A percentile compares a stretch with the other conserved stretches of the same genome.
phyloP scores from a whole-genome alignment of 2,329 filamentous ascomycete genomes.

The Aspergillus pseudotamarii region DNA sequence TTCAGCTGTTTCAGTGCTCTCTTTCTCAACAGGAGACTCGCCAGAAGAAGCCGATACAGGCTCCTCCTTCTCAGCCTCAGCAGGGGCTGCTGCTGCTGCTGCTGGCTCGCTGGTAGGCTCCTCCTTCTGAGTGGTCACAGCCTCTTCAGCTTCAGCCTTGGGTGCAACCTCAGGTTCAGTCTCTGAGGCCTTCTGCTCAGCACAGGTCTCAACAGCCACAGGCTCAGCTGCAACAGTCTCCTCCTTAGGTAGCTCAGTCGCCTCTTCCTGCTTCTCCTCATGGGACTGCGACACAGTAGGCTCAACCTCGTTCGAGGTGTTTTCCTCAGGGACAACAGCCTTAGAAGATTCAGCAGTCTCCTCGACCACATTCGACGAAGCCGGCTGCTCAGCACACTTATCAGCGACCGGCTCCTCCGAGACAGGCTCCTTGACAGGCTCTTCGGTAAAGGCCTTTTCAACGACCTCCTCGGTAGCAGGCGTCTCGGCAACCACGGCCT shows the following conservation, averaged over 20 bases:
- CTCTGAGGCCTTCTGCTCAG: slow-evolving; percentile 9
- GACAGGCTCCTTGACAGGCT: slow-evolving; percentile 12
- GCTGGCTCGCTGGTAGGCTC: slow-evolving; percentile 6
- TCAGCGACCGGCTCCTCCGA: slow-evolving; percentile 10
- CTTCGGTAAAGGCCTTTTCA: slow-evolving; percentile 16
- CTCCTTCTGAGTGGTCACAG: slow-evolving; percentile 2
- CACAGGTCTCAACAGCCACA: slow-evolving; percentile 10
- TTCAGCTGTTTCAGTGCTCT: background rate
- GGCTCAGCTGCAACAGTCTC: slow-evolving; percentile 3
- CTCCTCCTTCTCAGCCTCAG: slow-evolving; percentile 10
- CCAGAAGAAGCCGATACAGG: background rate
- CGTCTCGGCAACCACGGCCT: slow-evolving; percentile 9
- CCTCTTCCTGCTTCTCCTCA: slow-evolving; percentile 6
- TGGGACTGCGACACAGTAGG: background rate
- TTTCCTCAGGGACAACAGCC: slow-evolving; percentile 9
- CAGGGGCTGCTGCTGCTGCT: slow-evolving; percentile 10
- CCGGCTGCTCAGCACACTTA: slow-evolving; percentile 11
- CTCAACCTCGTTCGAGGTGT: slow-evolving; percentile 8
- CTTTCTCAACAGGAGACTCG: background rate
- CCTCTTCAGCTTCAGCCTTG: slow-evolving; percentile 7
- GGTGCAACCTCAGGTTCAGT: slow-evolving; percentile 5
- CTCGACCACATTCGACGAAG: slow-evolving; percentile 1
- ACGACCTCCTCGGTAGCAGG: slow-evolving; percentile 15
- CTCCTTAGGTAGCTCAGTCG: slow-evolving; percentile 3
- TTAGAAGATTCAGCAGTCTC: slow-evolving; percentile 9